phyloP scores from a whole-genome alignment of 2,329 filamentous ascomycete genomes.

The Penicillium brevicompactum region DNA sequence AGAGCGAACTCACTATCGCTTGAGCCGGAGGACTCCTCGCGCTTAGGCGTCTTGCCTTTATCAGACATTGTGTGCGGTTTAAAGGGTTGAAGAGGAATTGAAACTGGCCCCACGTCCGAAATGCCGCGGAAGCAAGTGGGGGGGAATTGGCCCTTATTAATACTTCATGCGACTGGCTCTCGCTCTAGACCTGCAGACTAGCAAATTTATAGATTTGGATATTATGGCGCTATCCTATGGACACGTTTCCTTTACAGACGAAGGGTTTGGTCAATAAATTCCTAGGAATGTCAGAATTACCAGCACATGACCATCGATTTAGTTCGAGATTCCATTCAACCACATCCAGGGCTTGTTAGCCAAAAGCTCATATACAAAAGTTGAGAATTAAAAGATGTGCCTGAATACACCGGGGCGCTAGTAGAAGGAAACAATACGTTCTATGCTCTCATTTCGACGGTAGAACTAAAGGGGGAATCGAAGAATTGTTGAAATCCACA shows the following conservation, averaged over 20 bases:
- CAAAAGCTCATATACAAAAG: no score
- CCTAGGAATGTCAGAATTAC: no score
- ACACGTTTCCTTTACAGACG: no score
- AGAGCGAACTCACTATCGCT: slow-evolving; percentile 6
- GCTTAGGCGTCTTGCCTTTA: slow-evolving; percentile 37
- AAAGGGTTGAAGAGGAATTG: slow-evolving; percentile 22
- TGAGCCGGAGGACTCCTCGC: slow-evolving; percentile 10
- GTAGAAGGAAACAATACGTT: no score
- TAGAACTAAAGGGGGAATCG: slow-evolving; percentile 8
- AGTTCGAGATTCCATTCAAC: no score
- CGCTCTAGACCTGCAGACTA: not conserved
- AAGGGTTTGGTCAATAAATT: no score
- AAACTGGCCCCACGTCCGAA: slow-evolving; percentile 33
- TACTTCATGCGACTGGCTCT: not conserved
- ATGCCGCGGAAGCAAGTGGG: slow-evolving; percentile 18
- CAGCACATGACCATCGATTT: no score
- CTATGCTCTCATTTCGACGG: not conserved
- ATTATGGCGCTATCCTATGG: no score
- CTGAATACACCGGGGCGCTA: no score
- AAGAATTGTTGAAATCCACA: slow-evolving; percentile 32
- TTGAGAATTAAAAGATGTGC: no score
- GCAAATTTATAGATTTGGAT: no score
- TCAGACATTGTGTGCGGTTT: slow-evolving; percentile 32
- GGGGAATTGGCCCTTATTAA: slow-evolving; percentile 12
- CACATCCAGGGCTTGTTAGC: no score